Base-by-base conservation (phyloP, 192 early-diverging fungal genomes). In the Spizellomyces punctatus region DNA sequence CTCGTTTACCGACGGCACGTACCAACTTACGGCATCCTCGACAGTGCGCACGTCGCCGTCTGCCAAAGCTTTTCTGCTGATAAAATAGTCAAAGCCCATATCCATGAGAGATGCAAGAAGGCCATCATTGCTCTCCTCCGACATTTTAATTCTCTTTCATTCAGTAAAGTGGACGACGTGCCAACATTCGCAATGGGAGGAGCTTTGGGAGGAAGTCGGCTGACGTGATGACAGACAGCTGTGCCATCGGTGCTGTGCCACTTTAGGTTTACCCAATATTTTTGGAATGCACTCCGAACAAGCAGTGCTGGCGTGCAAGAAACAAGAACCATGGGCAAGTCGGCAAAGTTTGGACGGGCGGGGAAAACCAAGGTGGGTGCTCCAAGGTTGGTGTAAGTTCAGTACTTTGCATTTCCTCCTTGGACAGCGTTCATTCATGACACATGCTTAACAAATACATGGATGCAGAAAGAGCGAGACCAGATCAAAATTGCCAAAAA, bases 381-480 rank as follows among this genome's bases (percentile, higher is more conserved):
- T 4, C 12, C 59, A 27, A 10, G 59, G 41, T 14, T 61, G 59
- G 21, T 41, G 12, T 61, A 61, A n/a, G 52, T 19, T 16, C 14
- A 2, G 63, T 27, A 46, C 22, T 64, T 47, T 16, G 41, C 16
- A 14, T 17, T 16, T 19, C 52, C 19, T 19, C 2, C 49, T 14
- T 19, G 22, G n/a, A 17, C 42, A 17, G 9, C 3, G 8, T 59
- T 56, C 10, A 36, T 56, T 67, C 6, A n/a, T 19, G 19, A 60
- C 69, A 46, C 47, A 48, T 71, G 46, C 0, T 3, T 47, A 16
- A 14, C 16, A 8, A n/a, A n/a, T n/a, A n/a, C n/a, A n/a, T n/a
- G n/a, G n/a, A 2, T 62, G 19, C 42, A 71, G 69, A 71, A 71
- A 71, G 69, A 71, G 56, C 69, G 69, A 19, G 69, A 71, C 36